Percentiles rank a stretch among this genome's conserved stretches.
phyloP scores from a whole-genome alignment of 1,284 basidiomycete genomes.

The Cystobasidiaceae sp. region DNA sequence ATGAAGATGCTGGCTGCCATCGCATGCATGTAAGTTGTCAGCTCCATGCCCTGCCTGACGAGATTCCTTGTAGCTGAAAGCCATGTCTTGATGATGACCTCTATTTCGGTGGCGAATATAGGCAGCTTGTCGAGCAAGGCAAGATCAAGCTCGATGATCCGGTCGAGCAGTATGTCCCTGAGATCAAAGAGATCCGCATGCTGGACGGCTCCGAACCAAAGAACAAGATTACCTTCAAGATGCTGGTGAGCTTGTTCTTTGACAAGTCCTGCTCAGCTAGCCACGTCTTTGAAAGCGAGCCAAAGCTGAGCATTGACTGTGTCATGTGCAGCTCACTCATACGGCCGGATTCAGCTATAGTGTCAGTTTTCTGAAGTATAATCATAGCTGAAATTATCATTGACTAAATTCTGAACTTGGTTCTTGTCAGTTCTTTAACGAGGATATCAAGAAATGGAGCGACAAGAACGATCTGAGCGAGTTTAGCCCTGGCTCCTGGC shows the following conservation, averaged over 20 bases:
- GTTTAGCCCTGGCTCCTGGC: conserved; percentile 27
- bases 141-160: conserved; percentile 39
- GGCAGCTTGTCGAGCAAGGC: conserved; percentile 42
- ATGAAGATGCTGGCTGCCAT: conserved; percentile 39
- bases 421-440: conserved; percentile 38
- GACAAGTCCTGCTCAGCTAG: not conserved
- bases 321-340: conserved; percentile 38
- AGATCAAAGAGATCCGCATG: conserved; percentile 35
- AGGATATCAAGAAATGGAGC: conserved; percentile 30
- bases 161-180: conserved; percentile 37
- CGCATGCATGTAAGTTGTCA: conserved; percentile 34
- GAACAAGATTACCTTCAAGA: conserved; percentile 35
- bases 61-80: not conserved
- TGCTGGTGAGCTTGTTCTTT: conserved; percentile 8
- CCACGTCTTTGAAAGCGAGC: not conserved
- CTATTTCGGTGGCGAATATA: too few relatives aligned
- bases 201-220: conserved; percentile 35
- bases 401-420: not conserved
- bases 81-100: not conserved
- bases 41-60: not conserved
- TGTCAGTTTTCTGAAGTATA: not conserved
- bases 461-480: conserved; percentile 30
- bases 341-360: conserved; percentile 36
- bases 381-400: not conserved
- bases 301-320: too few relatives aligned